Percentiles rank a stretch among this genome's conserved stretches.
These are phyloP conservation scores for Blastobotrys aristatus DNA, from an alignment of 1,139 yeast genomes.

Conservation along the genomic window DNA sequence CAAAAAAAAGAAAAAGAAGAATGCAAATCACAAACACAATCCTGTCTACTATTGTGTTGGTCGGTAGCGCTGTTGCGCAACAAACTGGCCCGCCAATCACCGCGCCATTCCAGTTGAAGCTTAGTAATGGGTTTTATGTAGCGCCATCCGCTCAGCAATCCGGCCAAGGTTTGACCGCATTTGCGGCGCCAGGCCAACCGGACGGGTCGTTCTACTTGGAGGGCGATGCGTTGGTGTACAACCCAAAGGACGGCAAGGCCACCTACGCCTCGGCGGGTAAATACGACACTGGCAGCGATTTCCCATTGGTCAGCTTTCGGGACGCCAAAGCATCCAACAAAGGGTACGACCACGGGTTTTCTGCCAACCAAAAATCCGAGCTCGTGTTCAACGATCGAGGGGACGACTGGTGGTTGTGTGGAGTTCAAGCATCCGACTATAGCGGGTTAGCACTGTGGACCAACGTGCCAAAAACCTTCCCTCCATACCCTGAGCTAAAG, in stretches of 20 bases:
- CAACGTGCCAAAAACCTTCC: neutral
- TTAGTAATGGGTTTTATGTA: too few species aligned
- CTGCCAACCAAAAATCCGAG: neutral
- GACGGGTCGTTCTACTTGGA: neutral
- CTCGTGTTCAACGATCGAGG: neutral
- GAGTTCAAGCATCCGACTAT: neutral
- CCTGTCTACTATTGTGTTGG: neutral
- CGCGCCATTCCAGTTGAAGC: slow-evolving; percentile 1
- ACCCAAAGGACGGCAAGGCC: neutral
- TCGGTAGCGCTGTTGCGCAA: neutral
- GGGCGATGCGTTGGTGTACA: neutral
- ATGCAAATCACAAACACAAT: neutral
- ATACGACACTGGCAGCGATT: neutral
- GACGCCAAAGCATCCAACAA: neutral
- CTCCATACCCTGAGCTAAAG: neutral
- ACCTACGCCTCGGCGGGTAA: neutral
- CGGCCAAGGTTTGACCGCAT: too few species aligned
- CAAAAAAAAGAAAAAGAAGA: too few species aligned
- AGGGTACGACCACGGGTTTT: neutral
- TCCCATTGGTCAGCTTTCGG: neutral
- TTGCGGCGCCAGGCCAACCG: too few species aligned
- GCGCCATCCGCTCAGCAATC: too few species aligned
- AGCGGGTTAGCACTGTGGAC: neutral
- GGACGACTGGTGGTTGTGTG: neutral
- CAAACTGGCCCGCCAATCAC: slow-evolving; percentile 4